Conservation (phyloP, 495 filamentous ascomycete genomes). For the Talaromyces nanjingensis region DNA sequence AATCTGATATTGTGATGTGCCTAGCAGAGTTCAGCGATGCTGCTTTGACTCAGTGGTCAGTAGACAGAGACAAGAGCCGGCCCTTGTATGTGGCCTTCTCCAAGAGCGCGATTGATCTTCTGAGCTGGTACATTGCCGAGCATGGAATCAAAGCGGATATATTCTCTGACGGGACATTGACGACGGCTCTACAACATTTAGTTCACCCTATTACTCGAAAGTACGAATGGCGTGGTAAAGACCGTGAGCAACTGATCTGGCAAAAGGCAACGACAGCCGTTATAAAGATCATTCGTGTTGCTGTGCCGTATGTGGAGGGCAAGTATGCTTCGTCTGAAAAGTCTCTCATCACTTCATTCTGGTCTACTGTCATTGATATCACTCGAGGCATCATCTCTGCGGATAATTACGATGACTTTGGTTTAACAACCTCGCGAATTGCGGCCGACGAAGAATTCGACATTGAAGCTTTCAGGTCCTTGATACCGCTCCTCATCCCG, state of each 20-base stretch:
- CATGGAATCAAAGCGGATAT: slow-evolving; percentile 59
- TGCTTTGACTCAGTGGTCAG: slow-evolving; percentile 49
- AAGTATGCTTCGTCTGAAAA: slow-evolving; percentile 30
- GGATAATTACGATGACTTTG: slow-evolving; percentile 22
- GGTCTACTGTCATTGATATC: slow-evolving; percentile 33
- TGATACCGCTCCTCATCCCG: slow-evolving; percentile 68
- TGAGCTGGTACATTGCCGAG: slow-evolving; percentile 55
- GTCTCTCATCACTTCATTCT: slow-evolving; percentile 30
- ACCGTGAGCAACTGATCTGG: slow-evolving; percentile 62
- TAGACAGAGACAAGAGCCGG: slow-evolving; percentile 30
- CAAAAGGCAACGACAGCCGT: slow-evolving; percentile 64
- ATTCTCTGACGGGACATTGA: slow-evolving; percentile 56
- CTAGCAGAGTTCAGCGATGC: slow-evolving; percentile 58
- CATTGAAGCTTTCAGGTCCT: slow-evolving; percentile 59
- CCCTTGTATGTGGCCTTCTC: slow-evolving; percentile 85
- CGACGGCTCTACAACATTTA: slow-evolving; percentile 55
- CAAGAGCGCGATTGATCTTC: slow-evolving; percentile 62
- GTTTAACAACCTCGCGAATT: slow-evolving; percentile 22
- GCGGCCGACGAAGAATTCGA: slow-evolving; percentile 63
- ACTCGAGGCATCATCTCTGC: slow-evolving; percentile 37
- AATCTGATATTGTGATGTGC: slow-evolving; percentile 59
- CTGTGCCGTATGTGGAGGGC: slow-evolving; percentile 54
- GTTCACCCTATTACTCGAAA: slow-evolving; percentile 63
- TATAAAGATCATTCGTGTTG: slow-evolving; percentile 59
- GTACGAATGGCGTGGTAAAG: slow-evolving; percentile 60